Evolutionary conservation across 306 rosid genomes (phyloP).

Genomic region (Dalbergia oliveri): DNA sequence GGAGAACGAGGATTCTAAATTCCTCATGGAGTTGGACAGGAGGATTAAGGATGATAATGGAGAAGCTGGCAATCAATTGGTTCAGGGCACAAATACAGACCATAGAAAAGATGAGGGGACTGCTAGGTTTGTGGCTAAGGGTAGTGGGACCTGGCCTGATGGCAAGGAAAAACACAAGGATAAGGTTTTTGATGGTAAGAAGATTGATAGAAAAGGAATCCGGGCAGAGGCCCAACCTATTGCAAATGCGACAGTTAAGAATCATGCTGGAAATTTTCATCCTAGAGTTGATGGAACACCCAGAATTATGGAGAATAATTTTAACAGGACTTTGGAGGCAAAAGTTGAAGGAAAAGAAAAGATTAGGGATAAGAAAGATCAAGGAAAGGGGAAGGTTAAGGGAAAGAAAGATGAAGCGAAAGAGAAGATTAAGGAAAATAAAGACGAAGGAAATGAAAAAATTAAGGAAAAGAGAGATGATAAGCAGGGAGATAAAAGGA

Average conservation of each 20-base stretch:
- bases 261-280: conserved; percentile 53
- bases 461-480: conserved; percentile 70
- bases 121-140: conserved; percentile 66
- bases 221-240: conserved; percentile 45
- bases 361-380: conserved; percentile 58
- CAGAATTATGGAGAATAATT: conserved; percentile 54
- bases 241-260: conserved; percentile 62
- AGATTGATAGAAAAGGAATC: conserved; percentile 60
- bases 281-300: conserved; percentile 62
- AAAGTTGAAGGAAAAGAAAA: conserved; percentile 52
- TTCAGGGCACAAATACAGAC: conserved; percentile 54
- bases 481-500: conserved; percentile 69
- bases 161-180: conserved; percentile 61
- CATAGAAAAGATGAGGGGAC: conserved; percentile 67
- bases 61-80: conserved; percentile 59
- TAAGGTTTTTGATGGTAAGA: conserved; percentile 59
- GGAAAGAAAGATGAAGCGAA: conserved; percentile 72
- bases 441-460: conserved; percentile 63
- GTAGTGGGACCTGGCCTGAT: conserved; percentile 49
- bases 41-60: conserved; percentile 64
- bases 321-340: conserved; percentile 56
- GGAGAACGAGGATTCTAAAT: conserved; percentile 64
- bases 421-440: conserved; percentile 75
- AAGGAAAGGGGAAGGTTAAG: conserved; percentile 62
- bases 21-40: conserved; percentile 67